phyloP scores from a whole-genome alignment of 2,329 filamentous ascomycete genomes.

The Scedosporium aurantiacum region DNA sequence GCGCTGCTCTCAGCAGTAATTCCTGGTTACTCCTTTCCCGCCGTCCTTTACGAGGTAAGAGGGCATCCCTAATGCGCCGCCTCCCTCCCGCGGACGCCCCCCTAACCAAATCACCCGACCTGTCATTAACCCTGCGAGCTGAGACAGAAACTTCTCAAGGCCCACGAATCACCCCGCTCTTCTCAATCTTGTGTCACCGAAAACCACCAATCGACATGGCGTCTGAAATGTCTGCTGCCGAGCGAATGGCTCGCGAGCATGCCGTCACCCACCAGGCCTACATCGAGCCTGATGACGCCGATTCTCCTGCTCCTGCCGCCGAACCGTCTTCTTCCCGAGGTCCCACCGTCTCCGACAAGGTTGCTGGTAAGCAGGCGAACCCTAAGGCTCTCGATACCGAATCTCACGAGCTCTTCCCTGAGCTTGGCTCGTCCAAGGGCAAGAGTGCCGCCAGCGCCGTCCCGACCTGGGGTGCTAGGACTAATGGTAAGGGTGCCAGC shows the following conservation, averaged over 20 bases:
- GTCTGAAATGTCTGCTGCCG: constrained; percentile 25
- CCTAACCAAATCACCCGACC: no score
- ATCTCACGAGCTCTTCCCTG: constrained; percentile 89
- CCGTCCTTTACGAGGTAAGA: neutral
- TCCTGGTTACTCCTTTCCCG: neutral
- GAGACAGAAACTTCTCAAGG: neutral
- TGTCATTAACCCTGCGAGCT: neutral
- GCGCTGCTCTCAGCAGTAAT: neutral
- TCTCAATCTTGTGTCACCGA: constrained; percentile 1
- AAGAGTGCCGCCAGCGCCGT: constrained; percentile 56
- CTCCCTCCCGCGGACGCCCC: neutral
- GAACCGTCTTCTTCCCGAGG: constrained; percentile 35
- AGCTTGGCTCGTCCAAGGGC: constrained; percentile 60
- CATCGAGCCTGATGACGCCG: constrained; percentile 67
- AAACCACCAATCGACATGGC: constrained; percentile 19
- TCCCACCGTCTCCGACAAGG: constrained; percentile 47
- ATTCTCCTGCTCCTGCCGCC: constrained; percentile 48
- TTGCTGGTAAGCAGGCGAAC: constrained; percentile 58
- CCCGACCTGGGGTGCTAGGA: constrained; percentile 67
- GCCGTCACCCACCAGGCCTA: constrained; percentile 47
- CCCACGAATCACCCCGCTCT: neutral
- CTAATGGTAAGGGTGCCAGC: constrained; percentile 36
- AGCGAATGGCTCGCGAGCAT: constrained; percentile 56
- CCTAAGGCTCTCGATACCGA: constrained; percentile 58
- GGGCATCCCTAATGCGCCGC: neutral